These are phyloP conservation scores for Colletotrichum sojae DNA, from an alignment of 2,329 filamentous ascomycete genomes.

Conservation along the genomic window DNA sequence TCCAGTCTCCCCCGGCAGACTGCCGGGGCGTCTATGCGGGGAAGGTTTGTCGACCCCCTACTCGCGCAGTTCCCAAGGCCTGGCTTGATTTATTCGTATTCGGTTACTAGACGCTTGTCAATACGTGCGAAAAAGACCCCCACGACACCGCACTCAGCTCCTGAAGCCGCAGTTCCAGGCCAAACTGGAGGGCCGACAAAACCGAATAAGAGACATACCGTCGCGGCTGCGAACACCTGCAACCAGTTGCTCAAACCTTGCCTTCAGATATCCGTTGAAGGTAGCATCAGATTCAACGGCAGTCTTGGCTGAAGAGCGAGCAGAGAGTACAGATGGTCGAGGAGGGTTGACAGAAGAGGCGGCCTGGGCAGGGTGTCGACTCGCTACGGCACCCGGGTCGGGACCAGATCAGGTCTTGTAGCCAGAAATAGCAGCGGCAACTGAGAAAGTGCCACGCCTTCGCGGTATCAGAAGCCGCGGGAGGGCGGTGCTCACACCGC, in stretches of 20 bases:
- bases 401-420: conserved; percentile 1
- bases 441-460: background rate
- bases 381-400: background rate
- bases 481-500: background rate
- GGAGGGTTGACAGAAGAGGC: background rate
- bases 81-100: conserved; percentile 11
- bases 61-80: background rate
- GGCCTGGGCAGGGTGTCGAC: background rate
- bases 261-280: background rate
- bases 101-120: conserved; percentile 8
- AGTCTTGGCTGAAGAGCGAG: conserved; percentile 2
- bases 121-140: too few species aligned
- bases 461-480: conserved; percentile 8
- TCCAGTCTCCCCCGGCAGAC: background rate
- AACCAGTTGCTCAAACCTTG: background rate
- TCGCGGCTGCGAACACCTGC: background rate
- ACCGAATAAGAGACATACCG: background rate
- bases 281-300: conserved; percentile 1
- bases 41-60: background rate
- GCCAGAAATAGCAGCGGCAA: conserved; percentile 1
- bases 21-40: background rate
- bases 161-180: background rate
- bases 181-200: background rate
- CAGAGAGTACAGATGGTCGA: conserved; percentile 15
- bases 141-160: too few species aligned